These are phyloP conservation scores for Verbascum thapsus DNA, from an alignment of 257 asterid genomes.

Conservation along the genomic window DNA sequence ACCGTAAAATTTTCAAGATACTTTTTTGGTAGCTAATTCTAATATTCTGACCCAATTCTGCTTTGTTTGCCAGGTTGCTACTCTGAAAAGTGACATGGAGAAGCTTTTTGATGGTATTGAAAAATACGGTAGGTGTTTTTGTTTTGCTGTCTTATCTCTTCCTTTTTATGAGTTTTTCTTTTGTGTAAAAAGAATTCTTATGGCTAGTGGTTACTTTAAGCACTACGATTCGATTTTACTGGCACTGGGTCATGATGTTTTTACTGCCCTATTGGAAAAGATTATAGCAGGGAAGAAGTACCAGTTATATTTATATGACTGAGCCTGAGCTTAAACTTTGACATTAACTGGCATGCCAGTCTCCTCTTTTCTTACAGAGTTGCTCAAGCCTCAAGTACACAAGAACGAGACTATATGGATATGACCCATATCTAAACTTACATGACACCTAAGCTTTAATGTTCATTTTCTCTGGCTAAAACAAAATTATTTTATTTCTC, in stretches of 20 bases:
- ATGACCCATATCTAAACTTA: background rate
- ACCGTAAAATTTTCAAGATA: too few relatives aligned
- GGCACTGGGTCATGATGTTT: background rate
- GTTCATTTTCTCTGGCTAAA: background rate
- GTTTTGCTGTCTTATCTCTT: background rate
- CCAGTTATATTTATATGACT: too few relatives aligned
- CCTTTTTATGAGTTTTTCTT: background rate
- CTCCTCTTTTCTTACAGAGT: background rate
- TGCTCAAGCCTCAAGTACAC: background rate
- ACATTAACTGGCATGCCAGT: too few relatives aligned
- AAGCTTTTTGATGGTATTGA: constrained; percentile 62
- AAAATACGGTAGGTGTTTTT: constrained; percentile 49
- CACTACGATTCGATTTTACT: constrained; percentile 1
- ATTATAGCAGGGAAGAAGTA: too few relatives aligned
- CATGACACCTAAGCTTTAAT: too few relatives aligned
- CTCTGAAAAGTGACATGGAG: constrained; percentile 44
- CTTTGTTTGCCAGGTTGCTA: constrained; percentile 43
- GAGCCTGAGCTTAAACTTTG: too few relatives aligned
- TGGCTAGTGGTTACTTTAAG: background rate
- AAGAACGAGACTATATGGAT: too few relatives aligned
- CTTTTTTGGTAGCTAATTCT: background rate
- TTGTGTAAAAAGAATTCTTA: background rate
- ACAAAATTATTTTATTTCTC: background rate
- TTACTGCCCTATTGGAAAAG: too few relatives aligned
- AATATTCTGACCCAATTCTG: constrained; percentile 14